These are phyloP conservation scores for Microbotryomycetes sp. DNA, from an alignment of 1,284 basidiomycete genomes.

Conservation along the genomic window DNA sequence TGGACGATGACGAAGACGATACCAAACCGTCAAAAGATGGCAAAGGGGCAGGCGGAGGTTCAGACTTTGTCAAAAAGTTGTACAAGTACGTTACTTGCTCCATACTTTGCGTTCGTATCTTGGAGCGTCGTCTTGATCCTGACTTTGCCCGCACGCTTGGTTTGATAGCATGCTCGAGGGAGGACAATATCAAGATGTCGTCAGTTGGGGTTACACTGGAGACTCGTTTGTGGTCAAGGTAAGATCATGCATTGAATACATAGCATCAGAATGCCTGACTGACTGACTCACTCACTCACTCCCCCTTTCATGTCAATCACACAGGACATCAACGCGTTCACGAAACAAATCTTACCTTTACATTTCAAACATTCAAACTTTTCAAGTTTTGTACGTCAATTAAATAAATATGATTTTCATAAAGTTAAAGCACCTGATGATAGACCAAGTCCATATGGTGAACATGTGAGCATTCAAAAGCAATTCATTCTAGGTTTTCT, in stretches of 20 bases:
- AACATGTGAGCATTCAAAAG: constrained; percentile 54
- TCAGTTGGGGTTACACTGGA: constrained; percentile 79
- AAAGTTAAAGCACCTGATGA: constrained; percentile 73
- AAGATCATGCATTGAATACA: constrained; percentile 9
- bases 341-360: constrained; percentile 83
- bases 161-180: constrained; percentile 86
- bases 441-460: constrained; percentile 68
- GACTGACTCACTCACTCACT: background rate
- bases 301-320: background rate
- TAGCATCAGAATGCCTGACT: background rate
- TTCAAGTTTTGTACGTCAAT: constrained; percentile 83
- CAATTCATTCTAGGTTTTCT: background rate
- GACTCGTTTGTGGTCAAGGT: constrained; percentile 90
- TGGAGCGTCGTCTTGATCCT: constrained; percentile 11
- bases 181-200: constrained; percentile 61
- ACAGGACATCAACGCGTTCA: constrained; percentile 94
- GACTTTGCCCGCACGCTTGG: background rate
- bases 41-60: constrained; percentile 37
- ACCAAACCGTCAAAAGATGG: background rate
- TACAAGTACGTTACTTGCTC: constrained; percentile 60
- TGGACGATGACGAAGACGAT: background rate
- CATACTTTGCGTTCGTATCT: background rate
- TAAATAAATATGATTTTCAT: constrained; percentile 99
- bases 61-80: constrained; percentile 91
- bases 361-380: constrained; percentile 98